Conservation (phyloP, 148 eudicot species). For the Silene conica region DNA sequence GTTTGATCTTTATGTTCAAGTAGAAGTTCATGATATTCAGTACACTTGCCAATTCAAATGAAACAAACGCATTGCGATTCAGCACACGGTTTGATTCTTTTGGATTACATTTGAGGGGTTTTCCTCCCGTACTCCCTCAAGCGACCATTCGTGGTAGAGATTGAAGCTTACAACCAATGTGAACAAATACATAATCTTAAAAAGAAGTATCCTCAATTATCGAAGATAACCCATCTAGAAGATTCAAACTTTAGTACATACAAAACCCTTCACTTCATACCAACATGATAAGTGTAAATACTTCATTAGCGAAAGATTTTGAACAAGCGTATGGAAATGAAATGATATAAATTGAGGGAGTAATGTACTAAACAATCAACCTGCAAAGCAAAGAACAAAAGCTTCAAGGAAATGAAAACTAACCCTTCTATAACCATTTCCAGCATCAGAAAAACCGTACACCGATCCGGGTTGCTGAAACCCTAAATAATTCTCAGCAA, state of each 20-base stretch:
- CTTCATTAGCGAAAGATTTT: too few relatives aligned
- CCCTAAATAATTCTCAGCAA: slow-evolving; percentile 75
- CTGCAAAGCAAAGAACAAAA: neutral
- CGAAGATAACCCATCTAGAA: neutral
- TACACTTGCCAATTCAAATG: too few relatives aligned
- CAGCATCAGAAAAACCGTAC: slow-evolving; percentile 67
- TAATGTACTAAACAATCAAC: too few relatives aligned
- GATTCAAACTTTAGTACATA: neutral
- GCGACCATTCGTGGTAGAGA: neutral
- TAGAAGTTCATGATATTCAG: too few relatives aligned
- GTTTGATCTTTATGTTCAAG: too few relatives aligned
- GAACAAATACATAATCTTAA: neutral
- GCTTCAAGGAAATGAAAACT: slow-evolving; percentile 11
- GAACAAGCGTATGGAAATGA: neutral
- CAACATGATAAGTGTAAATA: neutral
- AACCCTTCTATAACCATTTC: slow-evolving; percentile 63
- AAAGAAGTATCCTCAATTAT: neutral
- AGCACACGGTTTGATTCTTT: neutral
- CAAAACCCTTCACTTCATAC: neutral
- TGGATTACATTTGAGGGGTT: neutral
- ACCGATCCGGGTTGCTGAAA: slow-evolving; percentile 80
- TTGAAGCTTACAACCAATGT: neutral
- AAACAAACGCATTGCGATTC: neutral
- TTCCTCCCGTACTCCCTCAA: neutral
- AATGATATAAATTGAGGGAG: too few relatives aligned